Evolutionary conservation across 306 rosid species (phyloP).

Genomic region (Rubus idaeus): DNA sequence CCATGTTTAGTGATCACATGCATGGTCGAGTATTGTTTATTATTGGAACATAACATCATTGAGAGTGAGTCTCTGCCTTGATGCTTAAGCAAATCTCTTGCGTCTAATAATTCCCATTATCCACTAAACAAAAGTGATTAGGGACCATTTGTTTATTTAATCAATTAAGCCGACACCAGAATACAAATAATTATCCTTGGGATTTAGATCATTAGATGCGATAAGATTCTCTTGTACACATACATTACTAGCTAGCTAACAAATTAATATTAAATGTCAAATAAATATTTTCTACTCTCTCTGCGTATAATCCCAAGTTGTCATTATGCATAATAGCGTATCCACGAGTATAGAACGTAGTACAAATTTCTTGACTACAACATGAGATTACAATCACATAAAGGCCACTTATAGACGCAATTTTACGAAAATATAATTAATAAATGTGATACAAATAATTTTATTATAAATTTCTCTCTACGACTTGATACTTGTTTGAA

Average conservation of each 20-base stretch:
- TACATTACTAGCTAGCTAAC: conserved; percentile 19
- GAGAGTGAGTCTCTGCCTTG: conserved; percentile 28
- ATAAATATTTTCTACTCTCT: background rate
- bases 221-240: conserved; percentile 25
- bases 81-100: conserved; percentile 31
- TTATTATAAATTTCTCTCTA: background rate
- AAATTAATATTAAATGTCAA: background rate
- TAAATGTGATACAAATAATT: background rate
- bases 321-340: background rate
- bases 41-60: conserved; percentile 35
- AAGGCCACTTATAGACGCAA: background rate
- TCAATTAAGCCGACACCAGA: conserved; percentile 19
- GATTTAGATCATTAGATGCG: conserved; percentile 20
- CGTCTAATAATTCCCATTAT: conserved; percentile 28
- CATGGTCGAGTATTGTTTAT: conserved; percentile 7
- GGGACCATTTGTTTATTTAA: conserved; percentile 18
- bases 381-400: background rate
- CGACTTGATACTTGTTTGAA: background rate
- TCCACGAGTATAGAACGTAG: background rate
- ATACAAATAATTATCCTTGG: conserved; percentile 5
- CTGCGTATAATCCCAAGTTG: background rate
- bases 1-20: conserved; percentile 35
- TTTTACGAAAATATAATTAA: background rate
- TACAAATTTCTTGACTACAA: background rate
- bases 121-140: conserved; percentile 20